Percentiles rank a stretch among this genome's conserved stretches.
Conservation (phyloP, 495 filamentous ascomycete species). For the Aspergillus mulundensis region DNA sequence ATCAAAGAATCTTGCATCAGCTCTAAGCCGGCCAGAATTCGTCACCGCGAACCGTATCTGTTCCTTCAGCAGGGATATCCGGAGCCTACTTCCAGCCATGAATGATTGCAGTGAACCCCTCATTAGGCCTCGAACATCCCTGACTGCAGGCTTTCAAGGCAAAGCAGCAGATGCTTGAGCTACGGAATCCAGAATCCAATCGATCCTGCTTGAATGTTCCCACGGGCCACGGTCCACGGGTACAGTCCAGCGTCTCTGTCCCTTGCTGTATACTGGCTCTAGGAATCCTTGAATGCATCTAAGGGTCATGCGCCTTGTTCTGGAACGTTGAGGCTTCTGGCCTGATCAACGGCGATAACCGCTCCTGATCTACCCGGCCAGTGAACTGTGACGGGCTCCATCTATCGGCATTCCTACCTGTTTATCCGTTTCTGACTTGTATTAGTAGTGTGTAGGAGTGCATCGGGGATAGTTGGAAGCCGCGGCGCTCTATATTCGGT, state of each 20-base stretch:
- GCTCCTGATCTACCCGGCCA: not conserved
- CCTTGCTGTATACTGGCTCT: slow-evolving; percentile 6
- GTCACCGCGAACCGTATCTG: not conserved
- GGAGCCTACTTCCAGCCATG: not conserved
- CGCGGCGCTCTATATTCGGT: not conserved
- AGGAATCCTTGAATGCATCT: not conserved
- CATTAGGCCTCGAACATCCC: slow-evolving; percentile 3
- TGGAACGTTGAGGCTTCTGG: not conserved
- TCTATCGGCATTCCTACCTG: not conserved
- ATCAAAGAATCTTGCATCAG: not conserved
- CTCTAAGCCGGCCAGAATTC: not conserved
- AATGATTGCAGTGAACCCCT: not conserved
- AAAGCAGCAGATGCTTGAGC: not conserved
- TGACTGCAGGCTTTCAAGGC: slow-evolving; percentile 1
- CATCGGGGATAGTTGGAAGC: no score
- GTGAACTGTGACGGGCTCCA: not conserved
- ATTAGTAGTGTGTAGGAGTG: no score
- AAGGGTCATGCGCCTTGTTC: not conserved
- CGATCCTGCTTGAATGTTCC: not conserved
- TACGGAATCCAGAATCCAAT: not conserved
- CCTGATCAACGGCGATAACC: not conserved
- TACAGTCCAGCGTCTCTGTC: not conserved
- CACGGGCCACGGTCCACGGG: not conserved
- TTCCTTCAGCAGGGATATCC: not conserved
- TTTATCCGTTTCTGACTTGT: not conserved